A percentile compares a stretch with the other conserved stretches of the same genome.
These are phyloP conservation scores for Wickerhamomyces chambardii DNA, from an alignment of 805 yeast genomes.

Conservation along the genomic window DNA sequence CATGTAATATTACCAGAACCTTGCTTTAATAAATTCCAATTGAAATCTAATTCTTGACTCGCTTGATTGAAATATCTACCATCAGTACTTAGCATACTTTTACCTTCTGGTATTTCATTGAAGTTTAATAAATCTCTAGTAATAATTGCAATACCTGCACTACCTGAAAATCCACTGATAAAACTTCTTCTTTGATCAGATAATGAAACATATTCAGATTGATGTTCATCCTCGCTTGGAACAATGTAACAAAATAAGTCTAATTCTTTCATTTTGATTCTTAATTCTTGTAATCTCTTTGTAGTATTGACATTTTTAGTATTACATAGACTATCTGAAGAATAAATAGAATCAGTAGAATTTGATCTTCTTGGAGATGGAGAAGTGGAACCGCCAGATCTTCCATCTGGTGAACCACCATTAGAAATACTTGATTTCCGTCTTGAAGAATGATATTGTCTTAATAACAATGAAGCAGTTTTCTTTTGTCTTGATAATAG, in stretches of 20 bases:
- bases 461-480: constrained; percentile 46
- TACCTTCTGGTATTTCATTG: constrained; percentile 39
- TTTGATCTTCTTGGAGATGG: constrained; percentile 20
- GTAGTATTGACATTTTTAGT: constrained; percentile 44
- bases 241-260: constrained; percentile 67
- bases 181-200: constrained; percentile 79
- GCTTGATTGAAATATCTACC: constrained; percentile 95
- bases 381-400: too few relatives aligned
- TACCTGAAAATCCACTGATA: constrained; percentile 85
- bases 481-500: constrained; percentile 58
- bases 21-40: constrained; percentile 77
- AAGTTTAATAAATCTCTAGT: constrained; percentile 37
- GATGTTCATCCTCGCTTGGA: constrained; percentile 91
- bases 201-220: constrained; percentile 77
- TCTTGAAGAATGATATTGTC: constrained; percentile 19
- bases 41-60: constrained; percentile 63
- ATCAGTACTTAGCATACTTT: constrained; percentile 83
- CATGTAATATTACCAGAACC: constrained; percentile 69
- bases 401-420: neutral
- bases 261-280: constrained; percentile 54
- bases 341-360: constrained; percentile 23
- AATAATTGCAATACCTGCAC: constrained; percentile 88
- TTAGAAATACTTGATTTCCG: constrained; percentile 21
- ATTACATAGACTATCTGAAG: constrained; percentile 27
- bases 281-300: constrained; percentile 47